A percentile compares a stretch with the other conserved stretches of the same genome.
phyloP scores from a whole-genome alignment of 352 stramenopile species.

The Aphanomyces invadans region DNA sequence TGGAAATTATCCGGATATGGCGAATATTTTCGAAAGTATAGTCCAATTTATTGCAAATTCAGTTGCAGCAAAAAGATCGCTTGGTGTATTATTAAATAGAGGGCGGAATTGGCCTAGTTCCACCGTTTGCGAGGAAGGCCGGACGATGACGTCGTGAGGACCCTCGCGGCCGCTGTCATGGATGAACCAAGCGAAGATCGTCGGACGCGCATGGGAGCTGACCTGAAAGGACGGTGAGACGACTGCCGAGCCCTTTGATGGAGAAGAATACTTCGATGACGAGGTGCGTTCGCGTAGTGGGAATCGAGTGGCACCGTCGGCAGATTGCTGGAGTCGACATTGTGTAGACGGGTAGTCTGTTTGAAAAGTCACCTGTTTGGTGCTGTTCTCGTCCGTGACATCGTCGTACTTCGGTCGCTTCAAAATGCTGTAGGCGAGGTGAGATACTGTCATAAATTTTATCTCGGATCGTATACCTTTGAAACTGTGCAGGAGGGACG shows the following conservation, averaged over 20 bases:
- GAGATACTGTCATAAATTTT: too few species aligned
- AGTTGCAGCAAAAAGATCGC: not conserved
- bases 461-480: not conserved
- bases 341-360: not conserved
- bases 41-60: not conserved
- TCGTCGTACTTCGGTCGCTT: slow-evolving; percentile 6
- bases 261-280: not conserved
- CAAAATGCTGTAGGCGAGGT: not conserved
- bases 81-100: too few species aligned
- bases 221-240: not conserved
- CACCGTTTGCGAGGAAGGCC: slow-evolving; percentile 6
- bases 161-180: not conserved
- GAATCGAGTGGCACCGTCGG: not conserved
- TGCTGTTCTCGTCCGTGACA: not conserved
- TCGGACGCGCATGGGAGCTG: not conserved
- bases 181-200: slow-evolving; percentile 2
- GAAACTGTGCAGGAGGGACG: not conserved
- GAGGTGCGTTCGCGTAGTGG: not conserved
- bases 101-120: too few species aligned
- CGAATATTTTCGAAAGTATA: not conserved
- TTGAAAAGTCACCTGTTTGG: slow-evolving; percentile 5
- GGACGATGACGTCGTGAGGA: not conserved
- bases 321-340: not conserved
- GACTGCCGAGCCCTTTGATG: too few species aligned
- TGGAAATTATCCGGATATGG: not conserved